Evolutionary conservation across 2,329 filamentous ascomycete genomes (phyloP), one percentile per base, ranked within the genome.

Genomic region (Arthroderma sp.): DNA sequence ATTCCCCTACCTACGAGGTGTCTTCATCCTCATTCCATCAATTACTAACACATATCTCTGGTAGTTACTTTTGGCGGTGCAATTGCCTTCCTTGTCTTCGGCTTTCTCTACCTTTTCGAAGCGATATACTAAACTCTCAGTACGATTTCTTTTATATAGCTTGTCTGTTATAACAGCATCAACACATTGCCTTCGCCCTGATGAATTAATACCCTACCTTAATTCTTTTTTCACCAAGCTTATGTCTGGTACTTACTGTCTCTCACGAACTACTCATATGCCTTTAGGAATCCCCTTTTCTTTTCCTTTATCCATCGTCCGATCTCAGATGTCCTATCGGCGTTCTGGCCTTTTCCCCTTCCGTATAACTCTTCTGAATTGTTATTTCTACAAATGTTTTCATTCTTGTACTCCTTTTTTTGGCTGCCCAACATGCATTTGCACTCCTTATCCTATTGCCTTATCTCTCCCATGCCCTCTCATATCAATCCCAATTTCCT

Each of bases 61-160:
- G 41, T 61, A 95, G 93, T 97, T 37, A 97, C 91, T 33, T 79
- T 97, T 55, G 91, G 93, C 61, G 93, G 93, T 60, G 91, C 93
- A 6, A 74, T 87, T 58, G 90, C 91, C 15, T 98, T 98, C 76
- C 77, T 97, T 52, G 73, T 90, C 31, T 98, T 98, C 69, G 91
- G 90, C 60, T 73, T 95, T 65, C 91, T 98, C 64, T 98, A 98
- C 73, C 75, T 95, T 38, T 77, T 91, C 60, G 91, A 97, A 72
- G 86, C 86, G 13, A 75, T 91, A 57, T 83, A 80, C 67, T 76
- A 70, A 63, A 28, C 28, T 17, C 19, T 47, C 19, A 13, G 3
- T 4, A 47, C 33, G 8, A 23, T 28, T 51, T 4, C 44, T 17
- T 51, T 15, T 28, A 25, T 51, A 51, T 25, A 33, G 13, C 17